These are phyloP conservation scores for Gynochthodes officinalis DNA, from an alignment of 257 asterid genomes.

Conservation along the genomic window DNA sequence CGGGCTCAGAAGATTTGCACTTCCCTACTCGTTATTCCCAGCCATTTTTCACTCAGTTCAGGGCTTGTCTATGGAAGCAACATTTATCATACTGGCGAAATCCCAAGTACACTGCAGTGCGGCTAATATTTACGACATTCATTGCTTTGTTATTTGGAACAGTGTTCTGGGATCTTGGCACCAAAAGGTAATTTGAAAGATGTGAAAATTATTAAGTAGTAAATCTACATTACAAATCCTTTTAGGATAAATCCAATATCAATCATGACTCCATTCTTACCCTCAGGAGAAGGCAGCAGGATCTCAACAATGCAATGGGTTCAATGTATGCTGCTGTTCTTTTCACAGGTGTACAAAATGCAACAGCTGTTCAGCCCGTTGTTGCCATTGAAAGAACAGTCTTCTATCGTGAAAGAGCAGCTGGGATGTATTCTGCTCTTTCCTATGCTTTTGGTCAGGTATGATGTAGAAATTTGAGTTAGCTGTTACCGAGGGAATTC, in stretches of 20 bases:
- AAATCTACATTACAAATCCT: neutral
- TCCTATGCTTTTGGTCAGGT: constrained; percentile 91
- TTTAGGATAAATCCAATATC: neutral
- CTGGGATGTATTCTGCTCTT: constrained; percentile 86
- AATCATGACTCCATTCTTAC: neutral
- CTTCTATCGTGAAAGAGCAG: constrained; percentile 83
- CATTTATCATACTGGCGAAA: constrained; percentile 79
- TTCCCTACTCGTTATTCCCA: constrained; percentile 59
- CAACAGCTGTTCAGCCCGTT: constrained; percentile 77
- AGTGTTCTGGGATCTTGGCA: constrained; percentile 74
- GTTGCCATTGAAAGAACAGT: constrained; percentile 80
- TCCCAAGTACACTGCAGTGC: constrained; percentile 74
- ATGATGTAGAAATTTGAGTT: neutral
- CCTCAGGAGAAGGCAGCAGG: constrained; percentile 54
- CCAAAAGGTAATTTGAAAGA: constrained; percentile 59
- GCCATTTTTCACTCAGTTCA: constrained; percentile 61
- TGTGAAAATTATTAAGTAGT: neutral
- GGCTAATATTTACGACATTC: constrained; percentile 60
- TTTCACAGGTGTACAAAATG: constrained; percentile 70
- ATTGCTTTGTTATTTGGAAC: constrained; percentile 73
- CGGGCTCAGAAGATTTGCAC: constrained; percentile 51
- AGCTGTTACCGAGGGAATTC: neutral
- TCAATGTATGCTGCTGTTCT: constrained; percentile 75
- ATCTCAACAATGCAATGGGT: constrained; percentile 78
- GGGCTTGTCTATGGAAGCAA: constrained; percentile 85